A percentile compares a stretch with the other conserved stretches of the same genome.
These are phyloP conservation scores for Buxus sempervirens DNA, from an alignment of 164 flowering plant species.

Conservation along the genomic window DNA sequence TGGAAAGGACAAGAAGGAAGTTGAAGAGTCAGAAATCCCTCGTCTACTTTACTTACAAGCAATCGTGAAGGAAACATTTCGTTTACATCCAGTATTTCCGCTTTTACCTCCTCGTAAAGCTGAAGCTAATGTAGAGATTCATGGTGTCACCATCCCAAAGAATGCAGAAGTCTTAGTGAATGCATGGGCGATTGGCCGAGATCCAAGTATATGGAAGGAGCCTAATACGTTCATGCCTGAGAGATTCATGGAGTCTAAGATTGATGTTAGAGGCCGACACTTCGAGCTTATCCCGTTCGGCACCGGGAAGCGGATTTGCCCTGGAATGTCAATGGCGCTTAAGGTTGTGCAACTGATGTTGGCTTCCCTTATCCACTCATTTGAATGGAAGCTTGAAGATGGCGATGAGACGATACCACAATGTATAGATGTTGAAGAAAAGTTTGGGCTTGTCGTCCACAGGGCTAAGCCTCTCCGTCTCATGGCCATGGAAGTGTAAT, in stretches of 20 bases:
- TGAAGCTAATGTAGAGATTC: conserved; percentile 6
- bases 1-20: neutral
- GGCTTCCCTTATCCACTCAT: conserved; percentile 28
- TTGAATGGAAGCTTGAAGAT: conserved; percentile 28
- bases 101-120: conserved; percentile 19
- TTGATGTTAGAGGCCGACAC: conserved; percentile 25
- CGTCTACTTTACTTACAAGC: conserved; percentile 22
- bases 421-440: conserved; percentile 20
- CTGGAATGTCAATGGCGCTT: conserved; percentile 28
- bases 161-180: conserved; percentile 20
- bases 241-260: conserved; percentile 26
- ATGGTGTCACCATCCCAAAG: conserved; percentile 15
- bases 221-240: conserved; percentile 24
- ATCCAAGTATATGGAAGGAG: conserved; percentile 20
- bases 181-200: conserved; percentile 26
- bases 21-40: conserved; percentile 14
- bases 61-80: neutral
- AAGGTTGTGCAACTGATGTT: conserved; percentile 28
- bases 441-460: conserved; percentile 19
- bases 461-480: conserved; percentile 15
- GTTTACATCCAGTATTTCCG: conserved; percentile 21
- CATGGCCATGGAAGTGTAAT: conserved; percentile 11
- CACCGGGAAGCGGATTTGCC: conserved; percentile 30
- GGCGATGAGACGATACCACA: conserved; percentile 16
- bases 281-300: conserved; percentile 41